Percentiles rank a stretch among this genome's conserved stretches.
phyloP scores from a whole-genome alignment of 805 yeast genomes.

The Clavispora phyllophila region DNA sequence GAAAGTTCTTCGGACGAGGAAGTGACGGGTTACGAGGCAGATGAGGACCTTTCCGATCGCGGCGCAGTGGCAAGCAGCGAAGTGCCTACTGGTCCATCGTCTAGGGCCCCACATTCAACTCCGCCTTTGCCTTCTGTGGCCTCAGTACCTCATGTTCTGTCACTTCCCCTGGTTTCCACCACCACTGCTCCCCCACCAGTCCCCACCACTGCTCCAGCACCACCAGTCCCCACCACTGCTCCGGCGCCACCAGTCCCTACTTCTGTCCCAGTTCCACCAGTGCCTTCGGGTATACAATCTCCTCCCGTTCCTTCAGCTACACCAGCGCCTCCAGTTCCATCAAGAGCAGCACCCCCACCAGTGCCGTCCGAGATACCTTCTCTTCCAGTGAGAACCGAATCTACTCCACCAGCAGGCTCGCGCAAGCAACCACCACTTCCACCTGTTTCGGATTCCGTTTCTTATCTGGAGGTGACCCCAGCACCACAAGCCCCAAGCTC shows the following conservation, averaged over 20 bases:
- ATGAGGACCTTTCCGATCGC: slow-evolving; percentile 43
- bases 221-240: slow-evolving; percentile 8
- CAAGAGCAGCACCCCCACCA: neutral
- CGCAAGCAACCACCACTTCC: neutral
- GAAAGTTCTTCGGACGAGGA: slow-evolving; percentile 13
- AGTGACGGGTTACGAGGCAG: slow-evolving; percentile 68
- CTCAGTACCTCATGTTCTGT: too few species aligned
- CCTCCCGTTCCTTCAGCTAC: slow-evolving; percentile 5
- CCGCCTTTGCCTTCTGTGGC: slow-evolving; percentile 6
- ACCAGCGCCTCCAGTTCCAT: neutral
- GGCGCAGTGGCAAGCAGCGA: slow-evolving; percentile 2
- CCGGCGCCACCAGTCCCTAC: slow-evolving; percentile 1
- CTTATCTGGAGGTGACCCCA: neutral
- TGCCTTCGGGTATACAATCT: neutral
- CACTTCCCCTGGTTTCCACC: slow-evolving; percentile 15
- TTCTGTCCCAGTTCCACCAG: neutral
- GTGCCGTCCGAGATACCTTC: slow-evolving; percentile 1
- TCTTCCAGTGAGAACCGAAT: neutral
- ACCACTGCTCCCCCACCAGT: slow-evolving; percentile 15
- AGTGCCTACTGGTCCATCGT: neutral
- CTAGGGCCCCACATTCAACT: slow-evolving; percentile 2
- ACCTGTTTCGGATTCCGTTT: neutral
- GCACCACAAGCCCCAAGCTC: neutral
- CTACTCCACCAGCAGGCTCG: neutral
- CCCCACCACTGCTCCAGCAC: slow-evolving; percentile 17